Conservation (phyloP, 306 rosid genomes). For the Rubus idaeus region DNA sequence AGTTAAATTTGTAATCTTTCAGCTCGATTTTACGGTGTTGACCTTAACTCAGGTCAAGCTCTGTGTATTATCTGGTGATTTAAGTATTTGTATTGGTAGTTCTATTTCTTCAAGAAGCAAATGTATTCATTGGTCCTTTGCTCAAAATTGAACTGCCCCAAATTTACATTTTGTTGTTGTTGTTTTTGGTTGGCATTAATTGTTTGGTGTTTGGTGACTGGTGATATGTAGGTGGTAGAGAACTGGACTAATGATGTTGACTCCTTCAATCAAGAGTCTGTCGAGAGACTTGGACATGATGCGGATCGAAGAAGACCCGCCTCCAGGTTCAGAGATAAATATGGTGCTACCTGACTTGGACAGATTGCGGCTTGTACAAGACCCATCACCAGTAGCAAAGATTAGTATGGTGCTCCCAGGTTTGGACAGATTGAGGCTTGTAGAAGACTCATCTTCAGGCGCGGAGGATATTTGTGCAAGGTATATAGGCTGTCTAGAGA, state of each 20-base stretch:
- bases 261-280: background rate
- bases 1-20: background rate
- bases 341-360: slow-evolving; percentile 1
- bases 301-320: background rate
- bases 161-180: background rate
- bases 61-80: background rate
- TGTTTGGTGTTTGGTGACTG: background rate
- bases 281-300: background rate
- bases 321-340: background rate
- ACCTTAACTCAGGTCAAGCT: background rate
- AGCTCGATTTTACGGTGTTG: background rate
- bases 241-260: background rate
- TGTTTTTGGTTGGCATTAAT: background rate
- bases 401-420: background rate
- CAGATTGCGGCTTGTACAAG: background rate
- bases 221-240: background rate
- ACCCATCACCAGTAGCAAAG: background rate
- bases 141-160: background rate
- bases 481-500: background rate
- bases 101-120: too few relatives aligned
- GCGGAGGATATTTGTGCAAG: background rate
- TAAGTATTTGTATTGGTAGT: background rate
- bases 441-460: background rate
- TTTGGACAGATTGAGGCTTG: background rate
- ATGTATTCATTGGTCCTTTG: background rate